Percentiles rank a stretch among this genome's conserved stretches.
Evolutionary conservation across 2,329 filamentous ascomycete species (phyloP).

Genomic region (Clonostachys sp.): DNA sequence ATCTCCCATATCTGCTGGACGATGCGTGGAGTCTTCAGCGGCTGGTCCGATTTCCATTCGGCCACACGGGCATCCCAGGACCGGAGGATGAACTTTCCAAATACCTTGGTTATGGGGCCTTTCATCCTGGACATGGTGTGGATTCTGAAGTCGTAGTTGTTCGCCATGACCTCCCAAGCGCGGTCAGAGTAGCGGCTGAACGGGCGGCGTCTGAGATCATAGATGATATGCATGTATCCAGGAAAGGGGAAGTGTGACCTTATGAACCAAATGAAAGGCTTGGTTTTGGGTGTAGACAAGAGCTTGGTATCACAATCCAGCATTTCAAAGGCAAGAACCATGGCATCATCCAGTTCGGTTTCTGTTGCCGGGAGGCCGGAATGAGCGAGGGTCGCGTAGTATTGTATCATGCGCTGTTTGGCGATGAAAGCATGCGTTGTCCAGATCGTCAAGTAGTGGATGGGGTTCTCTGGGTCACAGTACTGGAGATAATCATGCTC

Average conservation of each 20-base stretch:
- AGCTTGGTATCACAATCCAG: conserved; percentile 29
- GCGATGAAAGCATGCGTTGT: conserved; percentile 33
- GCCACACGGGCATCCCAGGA: conserved; percentile 42
- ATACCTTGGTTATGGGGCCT: conserved; percentile 27
- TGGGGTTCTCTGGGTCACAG: conserved; percentile 28
- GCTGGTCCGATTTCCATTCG: no score
- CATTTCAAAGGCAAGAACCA: conserved; percentile 21
- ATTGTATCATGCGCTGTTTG: conserved; percentile 38
- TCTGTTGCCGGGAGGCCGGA: conserved; percentile 10
- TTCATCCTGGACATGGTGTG: conserved; percentile 45
- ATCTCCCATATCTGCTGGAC: no score
- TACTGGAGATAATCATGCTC: conserved; percentile 37
- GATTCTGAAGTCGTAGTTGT: conserved; percentile 40
- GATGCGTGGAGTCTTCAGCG: no score
- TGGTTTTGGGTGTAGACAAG: conserved; percentile 16
- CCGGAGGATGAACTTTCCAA: conserved; percentile 42
- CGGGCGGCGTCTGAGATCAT: conserved; percentile 25
- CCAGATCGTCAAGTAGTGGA: conserved; percentile 36
- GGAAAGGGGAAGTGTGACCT: conserved; percentile 30
- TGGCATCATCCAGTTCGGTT: conserved; percentile 15
- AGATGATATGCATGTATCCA: conserved; percentile 32
- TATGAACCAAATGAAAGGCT: conserved; percentile 28
- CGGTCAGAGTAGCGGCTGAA: conserved; percentile 50
- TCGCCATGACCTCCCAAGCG: conserved; percentile 43
- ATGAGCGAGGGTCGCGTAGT: conserved; percentile 20